Conservation (phyloP, 352 stramenopile species). For the Globisporangium perplexum region DNA sequence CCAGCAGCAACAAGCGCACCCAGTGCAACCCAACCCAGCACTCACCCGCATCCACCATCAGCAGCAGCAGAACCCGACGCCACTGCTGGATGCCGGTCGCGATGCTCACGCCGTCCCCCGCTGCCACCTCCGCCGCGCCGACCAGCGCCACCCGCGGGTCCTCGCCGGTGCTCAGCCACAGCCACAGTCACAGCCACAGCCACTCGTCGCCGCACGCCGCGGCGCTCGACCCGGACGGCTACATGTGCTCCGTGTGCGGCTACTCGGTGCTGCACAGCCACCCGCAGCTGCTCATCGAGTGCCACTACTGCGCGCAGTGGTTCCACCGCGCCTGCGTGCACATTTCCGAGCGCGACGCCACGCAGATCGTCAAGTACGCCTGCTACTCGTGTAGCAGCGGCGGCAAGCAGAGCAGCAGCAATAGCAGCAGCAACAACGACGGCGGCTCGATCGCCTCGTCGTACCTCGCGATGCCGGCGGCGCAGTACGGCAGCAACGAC, state of each 20-base stretch:
- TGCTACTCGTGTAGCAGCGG: slow-evolving; percentile 33
- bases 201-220: background rate
- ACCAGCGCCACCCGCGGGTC: background rate
- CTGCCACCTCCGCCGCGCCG: background rate
- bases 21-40: background rate
- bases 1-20: background rate
- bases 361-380: slow-evolving; percentile 42
- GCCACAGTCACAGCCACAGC: background rate
- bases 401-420: background rate
- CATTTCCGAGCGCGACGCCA: slow-evolving; percentile 36
- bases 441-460: slow-evolving; percentile 4
- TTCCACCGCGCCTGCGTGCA: slow-evolving; percentile 45
- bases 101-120: slow-evolving; percentile 11
- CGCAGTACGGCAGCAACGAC: slow-evolving; percentile 2
- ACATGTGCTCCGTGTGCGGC: slow-evolving; percentile 14
- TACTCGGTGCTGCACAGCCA: slow-evolving; percentile 13
- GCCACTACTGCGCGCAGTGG: slow-evolving; percentile 46
- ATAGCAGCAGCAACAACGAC: slow-evolving; percentile 29
- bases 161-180: background rate
- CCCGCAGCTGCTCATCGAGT: slow-evolving; percentile 40
- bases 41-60: background rate
- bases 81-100: slow-evolving; percentile 1
- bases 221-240: slow-evolving; percentile 6
- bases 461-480: background rate
- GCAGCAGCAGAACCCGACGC: background rate